Evolutionary conservation across 225 moss, liverwort and hornwort genomes (phyloP), one percentile per base, ranked within the genome.

Genomic region (Physcomitrellopsis africana): DNA sequence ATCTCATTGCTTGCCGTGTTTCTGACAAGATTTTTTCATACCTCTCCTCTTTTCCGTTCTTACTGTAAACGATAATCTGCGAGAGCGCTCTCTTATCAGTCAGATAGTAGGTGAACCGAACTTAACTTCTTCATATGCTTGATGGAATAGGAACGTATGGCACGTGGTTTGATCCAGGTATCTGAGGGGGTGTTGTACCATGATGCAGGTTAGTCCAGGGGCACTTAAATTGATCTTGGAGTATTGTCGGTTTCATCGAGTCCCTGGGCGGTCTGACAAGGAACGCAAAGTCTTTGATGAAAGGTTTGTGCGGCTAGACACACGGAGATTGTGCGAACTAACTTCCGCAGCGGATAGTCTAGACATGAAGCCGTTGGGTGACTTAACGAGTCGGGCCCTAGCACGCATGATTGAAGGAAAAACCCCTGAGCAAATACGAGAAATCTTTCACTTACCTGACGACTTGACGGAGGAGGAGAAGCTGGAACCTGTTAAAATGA

Each of bases 371-470:
- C 93, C 91, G 5, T 52, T 94, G 51, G 93, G 91, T 53, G 93
- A 94, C 82, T 79, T 94, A 72, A 91, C 93, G 0, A 91, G 93
- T 65, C 81, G 91, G 68, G 93, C 93, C 8, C 83, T 94, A 16
- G 93, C 93, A n/a, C 81, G 91, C 55, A 94, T 94, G 91, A 94
- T 94, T 5, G 93, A 94, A 81, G 93, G 93, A 48, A 94, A 91
- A 86, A 91, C 93, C 18, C 93, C 93, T 27, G 93, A 94, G 80
- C 91, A 94, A 79, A 91, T 94, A 86, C 87, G 93, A 51, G 93
- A 94, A 77, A 91, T 91, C 20, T 94, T 94, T 65, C 93, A 94
- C 74, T 80, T 94, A 46, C 93, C 93, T 0, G 93, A 94, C 69
- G 93, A 94, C 78, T 86, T 94, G 18, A 94, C 93, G 19, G 93